These are phyloP conservation scores for Manihot esculenta DNA, from an alignment of 441 rosid species.

Conservation along the genomic window DNA sequence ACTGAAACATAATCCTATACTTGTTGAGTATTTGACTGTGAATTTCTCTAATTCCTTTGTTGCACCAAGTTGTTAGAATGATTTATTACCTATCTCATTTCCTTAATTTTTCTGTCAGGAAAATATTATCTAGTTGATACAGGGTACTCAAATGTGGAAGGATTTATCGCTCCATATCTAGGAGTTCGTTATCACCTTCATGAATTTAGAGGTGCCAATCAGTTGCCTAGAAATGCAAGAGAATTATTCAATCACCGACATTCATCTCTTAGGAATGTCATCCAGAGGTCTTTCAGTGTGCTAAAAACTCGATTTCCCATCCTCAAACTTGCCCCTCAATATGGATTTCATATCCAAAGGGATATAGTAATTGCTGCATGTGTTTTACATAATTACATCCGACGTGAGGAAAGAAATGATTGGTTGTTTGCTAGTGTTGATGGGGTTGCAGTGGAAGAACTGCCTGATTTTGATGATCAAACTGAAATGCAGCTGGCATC, in stretches of 20 bases:
- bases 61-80: background rate
- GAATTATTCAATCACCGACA: conserved; percentile 84
- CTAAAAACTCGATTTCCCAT: conserved; percentile 77
- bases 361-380: conserved; percentile 84
- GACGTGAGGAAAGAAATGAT: conserved; percentile 61
- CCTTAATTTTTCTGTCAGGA: conserved; percentile 40
- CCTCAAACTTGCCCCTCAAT: conserved; percentile 73
- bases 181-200: conserved; percentile 54
- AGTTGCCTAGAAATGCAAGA: conserved; percentile 58
- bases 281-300: conserved; percentile 51
- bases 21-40: too few relatives aligned
- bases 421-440: conserved; percentile 60
- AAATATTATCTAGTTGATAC: conserved; percentile 75
- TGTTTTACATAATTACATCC: conserved; percentile 66
- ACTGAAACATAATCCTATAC: too few relatives aligned
- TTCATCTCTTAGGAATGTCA: conserved; percentile 50
- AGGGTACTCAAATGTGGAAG: conserved; percentile 58
- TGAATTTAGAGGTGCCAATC: conserved; percentile 67
- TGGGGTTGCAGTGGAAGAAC: conserved; percentile 40
- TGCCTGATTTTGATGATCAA: conserved; percentile 49
- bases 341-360: conserved; percentile 76
- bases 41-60: too few relatives aligned
- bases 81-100: conserved; percentile 1
- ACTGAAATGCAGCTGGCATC: conserved; percentile 53
- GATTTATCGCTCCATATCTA: conserved; percentile 75